Evolutionary conservation across 768 basidiomycete species (phyloP).

Genomic region (Phaeotremella skinneri): DNA sequence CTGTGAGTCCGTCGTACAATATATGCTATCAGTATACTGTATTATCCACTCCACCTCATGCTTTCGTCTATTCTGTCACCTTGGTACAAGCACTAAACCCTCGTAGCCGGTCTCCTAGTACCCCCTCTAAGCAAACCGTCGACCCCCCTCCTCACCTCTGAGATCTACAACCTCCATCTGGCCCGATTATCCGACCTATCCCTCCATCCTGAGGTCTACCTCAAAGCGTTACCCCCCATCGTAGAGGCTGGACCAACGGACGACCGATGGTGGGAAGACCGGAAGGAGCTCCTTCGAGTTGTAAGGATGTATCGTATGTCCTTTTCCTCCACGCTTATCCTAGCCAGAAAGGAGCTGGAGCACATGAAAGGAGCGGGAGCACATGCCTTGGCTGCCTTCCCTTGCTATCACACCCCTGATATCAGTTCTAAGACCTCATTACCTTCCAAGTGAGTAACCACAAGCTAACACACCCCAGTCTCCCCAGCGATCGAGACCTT

Average conservation of each 20-base stretch:
- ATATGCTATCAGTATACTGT: neutral
- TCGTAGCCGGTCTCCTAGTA: conserved; percentile 43
- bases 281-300: conserved; percentile 39
- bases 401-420: neutral
- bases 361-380: neutral
- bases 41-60: neutral
- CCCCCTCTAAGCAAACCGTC: conserved; percentile 39
- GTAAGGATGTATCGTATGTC: conserved; percentile 46
- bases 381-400: no score
- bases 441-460: neutral
- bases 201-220: conserved; percentile 38
- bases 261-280: conserved; percentile 37
- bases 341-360: neutral
- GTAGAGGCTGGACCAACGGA: conserved; percentile 14
- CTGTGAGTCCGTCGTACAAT: conserved; percentile 37
- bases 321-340: neutral
- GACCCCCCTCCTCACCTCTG: conserved; percentile 19
- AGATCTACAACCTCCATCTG: conserved; percentile 33
- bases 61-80: neutral
- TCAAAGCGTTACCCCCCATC: conserved; percentile 43
- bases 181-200: conserved; percentile 39
- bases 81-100: conserved; percentile 2
- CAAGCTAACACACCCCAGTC: conserved; percentile 21
- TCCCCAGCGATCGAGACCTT: conserved; percentile 47
- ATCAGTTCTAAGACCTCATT: neutral